Evolutionary conservation across 2,329 filamentous ascomycete species (phyloP), one percentile per base, ranked within the genome.

Genomic region (Aureobasidium sp.): DNA sequence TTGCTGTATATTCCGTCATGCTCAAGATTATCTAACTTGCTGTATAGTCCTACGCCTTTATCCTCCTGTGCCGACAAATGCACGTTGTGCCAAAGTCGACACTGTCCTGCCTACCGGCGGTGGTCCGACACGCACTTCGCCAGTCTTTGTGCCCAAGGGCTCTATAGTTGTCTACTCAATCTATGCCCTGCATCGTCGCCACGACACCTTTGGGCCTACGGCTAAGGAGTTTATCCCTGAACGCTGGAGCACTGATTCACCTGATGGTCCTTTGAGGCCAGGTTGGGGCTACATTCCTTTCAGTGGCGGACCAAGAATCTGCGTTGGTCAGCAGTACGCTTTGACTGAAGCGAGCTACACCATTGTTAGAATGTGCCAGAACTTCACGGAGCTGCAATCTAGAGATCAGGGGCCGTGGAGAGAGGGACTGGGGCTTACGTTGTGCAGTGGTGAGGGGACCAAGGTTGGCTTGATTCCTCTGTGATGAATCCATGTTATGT

Each of bases 51-150:
- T 92, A 64, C 86, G 90, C 14, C 76, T 92, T n/a, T 92, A 91
- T 74, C 88, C 89, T 2, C 80, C 84, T 17, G 88, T 94, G 1
- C 90, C 90, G 1, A 90, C 88, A 77, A 91, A 93, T 73, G 81
- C 90, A 45, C 86, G 90, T 64, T 77, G 85, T 22, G 82, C 88
- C 15, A 82, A 91, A 25, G 81, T 79, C 63, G 84, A 90, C 74
- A 92, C 90, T 2, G 89, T 85, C 0, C 82, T 95, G 1, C 90
- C 90, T 0, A 80, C 78, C 25, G 90, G 81, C 34, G 81, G 81
- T n/a, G 81, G 81, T 0, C 71, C 75, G 2, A 78, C 82, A 61
- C 78, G 79, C 48, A 73, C 76, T 1, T 75, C 79, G 47, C 88
- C 87, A 0, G 70, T 93, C 61, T 71, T 71, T 62, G 66, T 76